Conservation (phyloP, 1,139 yeast species). For the Zygosaccharomyces pseudobailii region DNA sequence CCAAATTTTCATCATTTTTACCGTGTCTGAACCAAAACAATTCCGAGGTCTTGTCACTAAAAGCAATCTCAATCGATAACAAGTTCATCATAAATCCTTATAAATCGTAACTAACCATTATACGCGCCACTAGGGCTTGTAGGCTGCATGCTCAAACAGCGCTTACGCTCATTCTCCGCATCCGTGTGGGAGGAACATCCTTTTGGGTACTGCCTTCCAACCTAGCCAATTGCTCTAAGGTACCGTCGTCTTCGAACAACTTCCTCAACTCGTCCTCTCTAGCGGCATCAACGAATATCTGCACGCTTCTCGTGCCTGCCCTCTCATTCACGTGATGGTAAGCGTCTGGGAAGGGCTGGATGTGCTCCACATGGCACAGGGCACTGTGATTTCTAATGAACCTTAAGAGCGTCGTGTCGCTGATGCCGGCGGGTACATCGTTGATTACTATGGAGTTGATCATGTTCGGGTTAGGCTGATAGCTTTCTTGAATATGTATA, state of each 20-base stretch:
- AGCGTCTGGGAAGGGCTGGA: conserved; percentile 23
- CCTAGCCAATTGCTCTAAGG: conserved; percentile 5
- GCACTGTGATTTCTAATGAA: conserved; percentile 36
- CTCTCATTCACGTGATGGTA: conserved; percentile 20
- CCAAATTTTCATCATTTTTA: no score
- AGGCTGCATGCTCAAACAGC: not conserved
- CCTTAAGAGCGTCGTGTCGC: conserved; percentile 54
- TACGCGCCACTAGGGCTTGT: not conserved
- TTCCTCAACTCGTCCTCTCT: conserved; percentile 11
- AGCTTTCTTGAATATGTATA: no score
- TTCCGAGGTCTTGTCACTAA: no score
- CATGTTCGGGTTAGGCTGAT: conserved; percentile 2
- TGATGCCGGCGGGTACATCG: conserved; percentile 51
- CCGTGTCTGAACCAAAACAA: no score
- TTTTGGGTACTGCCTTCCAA: not conserved
- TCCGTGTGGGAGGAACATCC: conserved; percentile 3
- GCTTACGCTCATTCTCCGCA: conserved; percentile 5
- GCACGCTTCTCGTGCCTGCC: conserved; percentile 18
- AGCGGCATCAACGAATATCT: conserved; percentile 13
- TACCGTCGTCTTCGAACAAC: conserved; percentile 12
- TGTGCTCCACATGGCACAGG: conserved; percentile 14
- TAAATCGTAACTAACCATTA: not conserved
- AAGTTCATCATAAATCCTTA: not conserved
- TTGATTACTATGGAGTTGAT: conserved; percentile 48
- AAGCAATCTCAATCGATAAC: no score